Evolutionary conservation across 2,329 filamentous ascomycete genomes (phyloP).

Genomic region (Nigrograna mackinnonii): DNA sequence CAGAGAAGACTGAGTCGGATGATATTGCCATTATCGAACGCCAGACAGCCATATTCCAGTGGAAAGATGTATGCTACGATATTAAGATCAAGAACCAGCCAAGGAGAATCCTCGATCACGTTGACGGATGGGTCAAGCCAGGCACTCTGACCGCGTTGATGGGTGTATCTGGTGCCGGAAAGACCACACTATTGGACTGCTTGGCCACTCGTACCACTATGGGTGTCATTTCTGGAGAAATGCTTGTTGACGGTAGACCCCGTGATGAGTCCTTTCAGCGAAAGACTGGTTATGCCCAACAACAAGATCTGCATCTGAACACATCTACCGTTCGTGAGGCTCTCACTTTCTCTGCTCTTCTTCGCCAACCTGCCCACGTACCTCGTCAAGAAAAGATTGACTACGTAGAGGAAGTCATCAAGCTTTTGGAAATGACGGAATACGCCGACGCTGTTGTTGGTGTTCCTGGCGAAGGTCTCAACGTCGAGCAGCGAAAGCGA

Average conservation of each 20-base stretch:
- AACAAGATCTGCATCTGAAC: constrained; percentile 85
- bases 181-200: constrained; percentile 87
- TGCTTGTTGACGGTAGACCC: constrained; percentile 77
- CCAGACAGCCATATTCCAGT: constrained; percentile 81
- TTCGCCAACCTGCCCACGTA: constrained; percentile 80
- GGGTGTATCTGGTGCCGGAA: constrained; percentile 91
- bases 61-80: constrained; percentile 78
- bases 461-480: constrained; percentile 80
- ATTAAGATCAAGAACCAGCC: constrained; percentile 79
- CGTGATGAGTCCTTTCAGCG: constrained; percentile 85
- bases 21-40: constrained; percentile 55
- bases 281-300: constrained; percentile 90
- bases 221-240: constrained; percentile 85
- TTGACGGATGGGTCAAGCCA: constrained; percentile 93
- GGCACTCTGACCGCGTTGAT: constrained; percentile 84
- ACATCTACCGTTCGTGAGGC: constrained; percentile 89
- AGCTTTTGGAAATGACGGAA: constrained; percentile 84
- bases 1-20: constrained; percentile 40
- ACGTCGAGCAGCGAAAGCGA: constrained; percentile 69
- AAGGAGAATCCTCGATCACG: constrained; percentile 78
- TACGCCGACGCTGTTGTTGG: constrained; percentile 91
- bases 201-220: constrained; percentile 84
- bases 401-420: constrained; percentile 90
- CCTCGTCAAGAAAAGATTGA: constrained; percentile 76
- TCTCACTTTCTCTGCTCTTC: constrained; percentile 80